Evolutionary conservation across 2,329 filamentous ascomycete genomes (phyloP), one percentile per base, ranked within the genome.

Genomic region (Ceratocystis huliohia): DNA sequence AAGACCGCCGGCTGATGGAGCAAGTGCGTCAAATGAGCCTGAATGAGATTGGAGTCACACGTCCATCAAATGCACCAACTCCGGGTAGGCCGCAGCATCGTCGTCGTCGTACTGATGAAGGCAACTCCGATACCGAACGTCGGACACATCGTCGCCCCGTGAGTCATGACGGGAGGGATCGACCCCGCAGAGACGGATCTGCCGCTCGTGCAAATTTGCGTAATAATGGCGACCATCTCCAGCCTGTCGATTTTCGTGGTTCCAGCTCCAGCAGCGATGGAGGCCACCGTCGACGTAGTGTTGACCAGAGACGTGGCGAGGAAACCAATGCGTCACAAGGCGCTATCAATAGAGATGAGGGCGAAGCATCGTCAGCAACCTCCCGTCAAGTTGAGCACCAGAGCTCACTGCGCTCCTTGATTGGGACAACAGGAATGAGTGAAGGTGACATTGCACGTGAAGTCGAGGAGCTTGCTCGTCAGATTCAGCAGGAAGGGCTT

Each of bases 401-500:
- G 77, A 88, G 91, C 0, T 96, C 91, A 67, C 78, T 97, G 69
- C 81, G 92, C 65, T 96, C 89, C 8, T 77, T 97, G 68, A 85
- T 97, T 68, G 92, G 89, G 72, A 83, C 87, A 3, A 89, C 88
- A 0, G 88, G 92, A 69, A 81, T 89, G 67, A 89, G 89, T 70
- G 85, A 87, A 59, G 82, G 85, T 22, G 88, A 93, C 70, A 87
- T 96, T 71, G 88, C 96, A 73, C 85, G 88, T 68, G 91, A 96
- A 73, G 95, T 96, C 68, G 84, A 94, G 70, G 91, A 94, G 68
- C 95, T 96, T 71, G 83, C 95, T 70, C 84, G 90, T 56, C 91
- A 96, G 73, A 96, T 96, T 68, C 82, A 92, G 70, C 88, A 93
- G 69, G 91, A 96, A 72, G 91, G 93, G 0, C 77, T 96, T 22